Base-by-base conservation (phyloP, 1,284 basidiomycete species). In the Fistulinella cinereoalba region DNA sequence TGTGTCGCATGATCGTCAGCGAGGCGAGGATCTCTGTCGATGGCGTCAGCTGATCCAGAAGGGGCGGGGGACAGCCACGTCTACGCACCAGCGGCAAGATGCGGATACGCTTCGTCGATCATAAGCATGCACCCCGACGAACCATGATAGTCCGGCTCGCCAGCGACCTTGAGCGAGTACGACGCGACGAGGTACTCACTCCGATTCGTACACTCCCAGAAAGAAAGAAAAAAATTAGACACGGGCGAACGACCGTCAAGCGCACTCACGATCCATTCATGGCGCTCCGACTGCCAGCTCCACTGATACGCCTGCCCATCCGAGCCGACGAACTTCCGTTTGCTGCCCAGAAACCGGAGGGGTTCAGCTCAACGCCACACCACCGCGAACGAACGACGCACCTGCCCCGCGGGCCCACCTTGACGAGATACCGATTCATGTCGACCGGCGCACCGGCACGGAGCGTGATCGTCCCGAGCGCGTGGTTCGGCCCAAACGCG, bases 1-100 rank as follows among this genome's bases (percentile, higher is more conserved):
- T 82, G 54, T 83, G 78, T n/a, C 81, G 72, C 80, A 85, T 80
- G 52, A 85, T 77, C 59, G 75, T 73, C 37, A 83, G 60, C 1
- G 81, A 76, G 3, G 78, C 79, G 11, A 85, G 70, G 47, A 84
- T 63, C 50, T 85, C 83, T 85, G 24, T 43, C 16, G 21, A n/a
- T n/a, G n/a, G n/a, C n/a, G n/a, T n/a, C n/a, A n/a, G n/a, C n/a
- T n/a, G n/a, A n/a, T n/a, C n/a, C n/a, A n/a, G n/a, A n/a, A n/a
- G n/a, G n/a, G n/a, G 16, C 10, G 3, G 3, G 16, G 13, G 37
- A 38, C 34, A 45, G 41, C 39, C 41, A 46, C 5, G 31, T 9
- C 40, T 44, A 53, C 47, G 46, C 28, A 81, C 82, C 83, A 46
- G 70, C 68, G 27, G 75, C 75, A 41, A 84, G 67, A 46, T 77